Percentiles rank a stretch among this genome's conserved stretches.
Evolutionary conservation across 345 rosid species (phyloP).

Genomic region (Brassica napus): Da-Ae NC_063452.1:62933501-62934000

Average conservation of each 20-base stretch:
- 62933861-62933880: not conserved
- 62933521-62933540: conserved; percentile 44
- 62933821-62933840: conserved; percentile 1
- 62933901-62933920: too few relatives aligned
- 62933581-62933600: conserved; percentile 58
- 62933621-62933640: conserved; percentile 13
- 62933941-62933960: not conserved
- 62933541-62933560: conserved; percentile 30
- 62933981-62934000: not conserved
- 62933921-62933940: not conserved
- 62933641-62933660: not conserved
- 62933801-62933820: conserved; percentile 23
- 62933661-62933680: conserved; percentile 2
- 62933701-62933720: not conserved
- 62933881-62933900: not conserved
- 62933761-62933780: conserved; percentile 35
- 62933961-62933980: not conserved
- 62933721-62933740: conserved; percentile 18
- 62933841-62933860: conserved; percentile 12
- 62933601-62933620: conserved; percentile 30
- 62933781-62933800: conserved; percentile 5
- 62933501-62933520: not conserved
- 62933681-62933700: conserved; percentile 3
- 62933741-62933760: conserved; percentile 28
- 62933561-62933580: conserved; percentile 38